These are phyloP conservation scores for Leccinum aurantiacum DNA, from an alignment of 768 basidiomycete species.

Conservation along the genomic window DNA sequence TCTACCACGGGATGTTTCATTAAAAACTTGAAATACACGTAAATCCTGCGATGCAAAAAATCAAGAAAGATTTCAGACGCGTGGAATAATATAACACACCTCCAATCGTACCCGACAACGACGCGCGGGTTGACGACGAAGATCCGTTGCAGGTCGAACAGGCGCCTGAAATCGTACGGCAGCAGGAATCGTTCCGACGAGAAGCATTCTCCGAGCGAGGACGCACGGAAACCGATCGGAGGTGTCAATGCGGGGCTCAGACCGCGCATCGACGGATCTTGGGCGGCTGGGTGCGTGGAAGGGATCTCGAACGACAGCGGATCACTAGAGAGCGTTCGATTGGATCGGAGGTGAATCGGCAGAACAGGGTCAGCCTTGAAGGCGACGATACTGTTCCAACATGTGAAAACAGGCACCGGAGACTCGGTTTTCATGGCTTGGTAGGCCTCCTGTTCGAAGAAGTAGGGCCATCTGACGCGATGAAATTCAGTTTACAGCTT, in stretches of 20 bases:
- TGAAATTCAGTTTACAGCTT: not conserved
- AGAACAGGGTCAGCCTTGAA: slow-evolving; percentile 42
- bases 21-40: slow-evolving; percentile 37
- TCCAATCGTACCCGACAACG: slow-evolving; percentile 38
- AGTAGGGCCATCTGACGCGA: slow-evolving; percentile 38
- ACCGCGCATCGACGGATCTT: slow-evolving; percentile 10
- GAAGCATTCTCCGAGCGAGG: slow-evolving; percentile 17
- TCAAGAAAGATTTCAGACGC: too few relatives aligned
- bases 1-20: slow-evolving; percentile 38
- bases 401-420: slow-evolving; percentile 43
- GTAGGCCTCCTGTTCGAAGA: slow-evolving; percentile 38
- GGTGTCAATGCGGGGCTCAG: slow-evolving; percentile 20
- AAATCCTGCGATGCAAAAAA: slow-evolving; percentile 16
- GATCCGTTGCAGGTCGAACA: slow-evolving; percentile 38
- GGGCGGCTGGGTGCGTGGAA: slow-evolving; percentile 11
- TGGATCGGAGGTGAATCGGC: slow-evolving; percentile 40
- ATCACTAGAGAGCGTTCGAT: slow-evolving; percentile 33
- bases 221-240: slow-evolving; percentile 16
- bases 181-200: slow-evolving; percentile 41
- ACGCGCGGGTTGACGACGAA: slow-evolving; percentile 40
- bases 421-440: slow-evolving; percentile 37
- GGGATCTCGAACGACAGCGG: slow-evolving; percentile 25
- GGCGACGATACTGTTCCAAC: slow-evolving; percentile 47
- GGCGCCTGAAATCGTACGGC: slow-evolving; percentile 42
- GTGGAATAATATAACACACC: slow-evolving; percentile 13